phyloP scores from a whole-genome alignment of 2,329 filamentous ascomycete species.

The Neoarthrinium moseri region DNA sequence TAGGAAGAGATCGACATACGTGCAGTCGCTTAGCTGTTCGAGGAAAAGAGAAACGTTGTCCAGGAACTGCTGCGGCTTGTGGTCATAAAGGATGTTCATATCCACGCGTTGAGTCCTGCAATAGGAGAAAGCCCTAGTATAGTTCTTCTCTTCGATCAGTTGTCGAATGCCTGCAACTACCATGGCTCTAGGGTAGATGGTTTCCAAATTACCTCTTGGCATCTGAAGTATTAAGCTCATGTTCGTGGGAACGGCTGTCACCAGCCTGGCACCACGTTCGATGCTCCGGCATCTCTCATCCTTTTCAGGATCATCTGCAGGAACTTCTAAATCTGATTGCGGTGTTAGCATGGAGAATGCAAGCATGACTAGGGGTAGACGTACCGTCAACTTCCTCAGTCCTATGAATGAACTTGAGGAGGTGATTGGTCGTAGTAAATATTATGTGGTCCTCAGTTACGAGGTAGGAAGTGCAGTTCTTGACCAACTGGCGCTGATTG shows the following conservation, averaged over 20 bases:
- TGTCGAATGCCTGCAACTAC: constrained; percentile 86
- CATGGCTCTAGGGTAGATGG: constrained; percentile 88
- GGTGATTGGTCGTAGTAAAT: constrained; percentile 87
- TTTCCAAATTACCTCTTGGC: constrained; percentile 94
- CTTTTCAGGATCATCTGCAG: constrained; percentile 82
- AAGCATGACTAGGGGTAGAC: constrained; percentile 17
- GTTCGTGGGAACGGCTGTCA: constrained; percentile 85
- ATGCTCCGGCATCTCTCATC: constrained; percentile 92
- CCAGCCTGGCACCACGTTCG: constrained; percentile 81
- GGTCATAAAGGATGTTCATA: constrained; percentile 96
- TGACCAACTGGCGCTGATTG: constrained; percentile 69
- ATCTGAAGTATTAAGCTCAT: constrained; percentile 90
- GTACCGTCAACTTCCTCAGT: constrained; percentile 59
- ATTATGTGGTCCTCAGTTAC: constrained; percentile 80
- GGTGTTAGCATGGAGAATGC: constrained; percentile 12
- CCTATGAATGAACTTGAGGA: constrained; percentile 92
- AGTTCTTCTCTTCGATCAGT: constrained; percentile 77
- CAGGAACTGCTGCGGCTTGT: constrained; percentile 85
- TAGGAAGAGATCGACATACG: constrained; percentile 87
- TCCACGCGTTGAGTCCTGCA: constrained; percentile 94
- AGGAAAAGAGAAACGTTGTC: constrained; percentile 73
- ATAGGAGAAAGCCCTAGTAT: constrained; percentile 78
- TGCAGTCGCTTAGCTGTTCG: constrained; percentile 76
- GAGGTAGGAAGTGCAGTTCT: constrained; percentile 90
- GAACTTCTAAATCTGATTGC: constrained; percentile 72